Conservation (phyloP, 2,329 filamentous ascomycete species). For the Paecilomyces sp. region DNA sequence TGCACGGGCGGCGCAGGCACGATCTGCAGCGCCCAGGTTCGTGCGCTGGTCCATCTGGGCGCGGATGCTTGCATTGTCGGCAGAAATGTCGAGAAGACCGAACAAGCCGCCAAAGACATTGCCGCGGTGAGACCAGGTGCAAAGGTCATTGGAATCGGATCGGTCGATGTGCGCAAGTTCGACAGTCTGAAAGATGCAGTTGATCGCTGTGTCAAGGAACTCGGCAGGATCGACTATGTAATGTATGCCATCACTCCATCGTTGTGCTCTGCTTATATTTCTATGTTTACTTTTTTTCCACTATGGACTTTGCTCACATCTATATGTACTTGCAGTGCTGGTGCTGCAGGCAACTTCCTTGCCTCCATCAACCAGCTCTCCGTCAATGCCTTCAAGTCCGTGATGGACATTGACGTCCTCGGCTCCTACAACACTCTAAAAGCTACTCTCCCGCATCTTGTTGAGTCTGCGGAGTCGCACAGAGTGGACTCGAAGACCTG, state of each 20-base stretch:
- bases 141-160: slow-evolving; percentile 80
- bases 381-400: slow-evolving; percentile 85
- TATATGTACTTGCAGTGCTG: slow-evolving; percentile 53
- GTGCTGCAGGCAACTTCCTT: slow-evolving; percentile 93
- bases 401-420: slow-evolving; percentile 93
- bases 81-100: slow-evolving; percentile 81
- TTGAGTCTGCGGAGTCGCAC: slow-evolving; percentile 62
- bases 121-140: slow-evolving; percentile 69
- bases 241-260: slow-evolving; percentile 54
- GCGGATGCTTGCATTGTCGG: slow-evolving; percentile 93
- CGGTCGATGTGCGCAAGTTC: slow-evolving; percentile 64
- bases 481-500: slow-evolving; percentile 52
- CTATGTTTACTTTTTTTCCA: too few species aligned
- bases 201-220: slow-evolving; percentile 69
- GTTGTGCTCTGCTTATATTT: background rate
- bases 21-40: slow-evolving; percentile 90
- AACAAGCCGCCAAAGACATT: slow-evolving; percentile 71
- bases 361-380: slow-evolving; percentile 75
- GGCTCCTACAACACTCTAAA: slow-evolving; percentile 95
- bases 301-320: background rate
- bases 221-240: slow-evolving; percentile 85
- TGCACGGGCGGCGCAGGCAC: slow-evolving; percentile 90
- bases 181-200: slow-evolving; percentile 65
- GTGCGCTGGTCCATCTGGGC: slow-evolving; percentile 82
- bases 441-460: slow-evolving; percentile 74